Evolutionary conservation across 139 green algal genomes (phyloP), one percentile per base, ranked within the genome.

Genomic region (Gonium pectorale): DNA sequence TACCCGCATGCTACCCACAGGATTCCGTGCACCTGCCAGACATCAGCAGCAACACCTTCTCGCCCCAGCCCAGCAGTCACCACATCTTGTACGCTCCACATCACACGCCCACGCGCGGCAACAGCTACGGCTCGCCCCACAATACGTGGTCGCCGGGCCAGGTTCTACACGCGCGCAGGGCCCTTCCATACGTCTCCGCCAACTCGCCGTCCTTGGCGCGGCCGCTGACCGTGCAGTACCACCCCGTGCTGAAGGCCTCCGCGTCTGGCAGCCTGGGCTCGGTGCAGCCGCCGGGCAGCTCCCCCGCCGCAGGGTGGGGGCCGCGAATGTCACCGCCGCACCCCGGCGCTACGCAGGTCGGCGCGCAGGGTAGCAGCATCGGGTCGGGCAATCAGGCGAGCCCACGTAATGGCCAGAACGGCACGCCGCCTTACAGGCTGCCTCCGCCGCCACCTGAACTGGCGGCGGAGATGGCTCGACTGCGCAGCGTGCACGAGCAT

Each of bases 181-280:
- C 60, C 21, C 43, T 83, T 43, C 77, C 77, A 6, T 83, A 83
- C 33, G 77, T 83, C 17, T 83, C 77, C 60, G 22, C 62, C 3
- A 73, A 70, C 15, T 49, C 43, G 17, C 63, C 79, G 3, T 68
- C 79, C 7, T 35, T 85, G 1, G 79, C 79, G 46, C 67, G 67
- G 49, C 79, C 79, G 1, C 64, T 85, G 35, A 67, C 66, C 3
- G 79, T 77, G 49, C 79, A 77, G 49, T 85, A 85, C 66, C 79
- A 85, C 51, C 79, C 79, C 4, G 79, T 85, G 64, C 79, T 85
- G 21, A 73, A 51, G 26, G n/a, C n/a, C n/a, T 83, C 77, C 3
- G 11, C 56, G 24, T 74, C 77, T 7, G n/a, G n/a, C n/a, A n/a
- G n/a, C n/a, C n/a, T n/a, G n/a, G n/a, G n/a, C n/a, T n/a, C n/a